Base-by-base conservation (phyloP, 805 yeast genomes). In the Starmerella bacillaris region DNA sequence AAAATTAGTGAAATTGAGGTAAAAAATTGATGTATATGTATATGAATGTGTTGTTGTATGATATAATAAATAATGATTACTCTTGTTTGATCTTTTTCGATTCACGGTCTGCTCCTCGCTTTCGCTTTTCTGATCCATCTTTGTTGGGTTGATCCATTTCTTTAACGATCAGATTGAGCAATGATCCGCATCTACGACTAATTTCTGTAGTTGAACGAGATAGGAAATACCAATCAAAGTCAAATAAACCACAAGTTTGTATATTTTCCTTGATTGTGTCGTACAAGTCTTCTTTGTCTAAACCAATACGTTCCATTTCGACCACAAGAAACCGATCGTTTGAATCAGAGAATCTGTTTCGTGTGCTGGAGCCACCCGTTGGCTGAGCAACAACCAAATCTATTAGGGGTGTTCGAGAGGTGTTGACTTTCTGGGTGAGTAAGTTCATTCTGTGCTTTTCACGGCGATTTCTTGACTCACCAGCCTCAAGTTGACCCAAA, bases 301-400 rank as follows among this genome's bases (percentile, higher is more conserved):
- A 55, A 0, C 98, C 98, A 48, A 69, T 67, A 40, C 75, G 65
- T 57, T 76, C 73, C 51, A 82, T 59, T 58, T 77, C 79, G 5
- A 82, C 68, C 37, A 89, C 57, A 44, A 86, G 59, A 55, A 78
- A 86, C 43, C 94, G 64, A 53, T 86, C 98, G 51, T 86, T 95
- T 40, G 77, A 92, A 30, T 78, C 89, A 7, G 80, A 70, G 55
- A 73, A 89, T 44, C 66, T 72, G 42, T 70, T 68, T 17, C 45
- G 42, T 11, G 45, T 27, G 4, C 46, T 37, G 2, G 44, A 40
- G 26, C 46, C 44, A 18, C 44, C 44, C 12, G 39, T 34, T 7
- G 46, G 46, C 24, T 40, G 44, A 8, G 36, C 26, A 38, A 86
- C 63, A 3, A 55, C 63, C 50, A 86, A 58, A 39, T 83, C 84